Conservation (phyloP, 768 basidiomycete species). For the Mycena rebaudengoi region DNA sequence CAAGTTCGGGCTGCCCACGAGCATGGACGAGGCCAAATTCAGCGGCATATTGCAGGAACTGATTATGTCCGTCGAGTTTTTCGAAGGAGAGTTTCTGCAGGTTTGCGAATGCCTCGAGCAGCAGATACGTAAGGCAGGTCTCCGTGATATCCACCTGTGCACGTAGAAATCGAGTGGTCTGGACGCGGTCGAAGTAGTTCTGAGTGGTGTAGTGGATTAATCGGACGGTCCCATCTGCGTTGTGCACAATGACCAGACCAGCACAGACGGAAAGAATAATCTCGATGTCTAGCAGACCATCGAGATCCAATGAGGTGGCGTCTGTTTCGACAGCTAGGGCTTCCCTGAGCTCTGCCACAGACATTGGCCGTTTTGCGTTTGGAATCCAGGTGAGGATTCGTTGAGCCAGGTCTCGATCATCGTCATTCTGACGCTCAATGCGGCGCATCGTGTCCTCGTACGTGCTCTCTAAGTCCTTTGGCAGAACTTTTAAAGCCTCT, state of each 20-base stretch:
- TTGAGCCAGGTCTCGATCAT: neutral
- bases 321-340: neutral
- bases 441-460: neutral
- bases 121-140: neutral
- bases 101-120: neutral
- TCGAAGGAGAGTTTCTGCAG: neutral
- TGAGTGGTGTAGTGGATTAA: slow-evolving; percentile 1
- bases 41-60: neutral
- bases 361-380: neutral
- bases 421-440: neutral
- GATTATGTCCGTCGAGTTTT: neutral
- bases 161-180: neutral
- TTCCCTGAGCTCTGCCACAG: neutral
- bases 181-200: neutral
- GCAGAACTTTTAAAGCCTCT: neutral
- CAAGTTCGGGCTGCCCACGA: neutral
- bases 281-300: neutral
- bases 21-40: neutral
- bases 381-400: neutral
- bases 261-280: neutral
- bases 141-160: neutral
- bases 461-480: neutral
- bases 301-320: neutral
- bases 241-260: neutral
- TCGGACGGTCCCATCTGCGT: neutral